Evolutionary conservation across 2,329 filamentous ascomycete species (phyloP).

Genomic region (Ascochyta pisi): DNA sequence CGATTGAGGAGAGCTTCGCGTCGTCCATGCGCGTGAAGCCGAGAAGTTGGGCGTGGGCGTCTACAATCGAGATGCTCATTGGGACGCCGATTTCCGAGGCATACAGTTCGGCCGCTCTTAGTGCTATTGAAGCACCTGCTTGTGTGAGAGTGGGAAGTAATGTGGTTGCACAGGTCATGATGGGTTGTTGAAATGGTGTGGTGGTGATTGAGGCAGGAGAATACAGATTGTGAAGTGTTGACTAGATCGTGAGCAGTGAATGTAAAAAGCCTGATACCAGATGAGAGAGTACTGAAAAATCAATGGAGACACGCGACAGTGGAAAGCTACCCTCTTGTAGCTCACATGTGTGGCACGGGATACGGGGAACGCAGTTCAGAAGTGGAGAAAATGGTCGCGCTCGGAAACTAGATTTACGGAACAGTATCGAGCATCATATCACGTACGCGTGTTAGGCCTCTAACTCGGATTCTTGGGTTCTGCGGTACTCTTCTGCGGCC

Average conservation of each 20-base stretch:
- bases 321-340: slow-evolving; percentile 10
- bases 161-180: slow-evolving; percentile 25
- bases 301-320: slow-evolving; percentile 6
- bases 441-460: not conserved
- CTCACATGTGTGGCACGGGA: slow-evolving; percentile 1
- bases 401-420: not conserved
- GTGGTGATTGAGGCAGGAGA: not conserved
- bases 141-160: slow-evolving; percentile 40
- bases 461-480: not conserved
- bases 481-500: not conserved
- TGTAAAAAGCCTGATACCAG: slow-evolving; percentile 7
- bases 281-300: not conserved
- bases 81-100: slow-evolving; percentile 35
- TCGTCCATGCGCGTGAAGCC: slow-evolving; percentile 57
- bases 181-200: not conserved
- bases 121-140: slow-evolving; percentile 37
- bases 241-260: not conserved
- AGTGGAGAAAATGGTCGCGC: slow-evolving; percentile 19
- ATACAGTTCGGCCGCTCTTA: slow-evolving; percentile 37
- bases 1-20: slow-evolving; percentile 58
- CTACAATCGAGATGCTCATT: slow-evolving; percentile 58
- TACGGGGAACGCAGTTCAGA: slow-evolving; percentile 11
- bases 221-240: not conserved
- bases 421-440: slow-evolving; percentile 7
- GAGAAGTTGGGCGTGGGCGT: slow-evolving; percentile 53